Percentiles rank a stretch among this genome's conserved stretches.
phyloP scores from a whole-genome alignment of 2,329 filamentous ascomycete species.

The Geosmithia putterillii region DNA sequence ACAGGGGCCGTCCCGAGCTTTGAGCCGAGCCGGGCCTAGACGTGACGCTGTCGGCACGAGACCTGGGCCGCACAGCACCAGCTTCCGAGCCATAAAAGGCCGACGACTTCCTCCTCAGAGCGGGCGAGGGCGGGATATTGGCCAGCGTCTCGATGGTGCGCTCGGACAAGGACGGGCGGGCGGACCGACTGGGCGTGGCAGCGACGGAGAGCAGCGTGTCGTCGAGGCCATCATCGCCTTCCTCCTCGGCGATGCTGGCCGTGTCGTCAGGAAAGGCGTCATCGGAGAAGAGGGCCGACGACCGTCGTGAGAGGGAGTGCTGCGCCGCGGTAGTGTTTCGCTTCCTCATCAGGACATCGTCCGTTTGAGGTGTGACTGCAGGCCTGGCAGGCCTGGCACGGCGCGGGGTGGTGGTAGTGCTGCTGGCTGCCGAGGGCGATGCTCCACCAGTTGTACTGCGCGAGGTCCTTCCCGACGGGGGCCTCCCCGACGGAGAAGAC shows the following conservation, averaged over 20 bases:
- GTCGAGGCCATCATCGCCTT: slow-evolving; percentile 3
- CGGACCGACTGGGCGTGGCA: slow-evolving; percentile 13
- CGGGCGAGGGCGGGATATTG: slow-evolving; percentile 66
- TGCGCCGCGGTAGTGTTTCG: background rate
- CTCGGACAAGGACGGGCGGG: slow-evolving; percentile 59
- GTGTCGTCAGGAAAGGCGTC: background rate
- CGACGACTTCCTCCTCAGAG: slow-evolving; percentile 47
- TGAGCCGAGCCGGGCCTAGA: slow-evolving; percentile 46
- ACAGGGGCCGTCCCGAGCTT: no score
- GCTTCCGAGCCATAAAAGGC: slow-evolving; percentile 56
- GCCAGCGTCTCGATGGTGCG: slow-evolving; percentile 78
- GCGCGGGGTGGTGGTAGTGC: background rate
- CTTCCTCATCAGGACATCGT: background rate
- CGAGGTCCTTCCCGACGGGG: no score
- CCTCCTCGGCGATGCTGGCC: background rate
- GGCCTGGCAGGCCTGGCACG: background rate
- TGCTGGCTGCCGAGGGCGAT: no score
- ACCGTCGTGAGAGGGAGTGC: background rate
- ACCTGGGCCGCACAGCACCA: slow-evolving; percentile 28
- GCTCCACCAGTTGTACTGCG: no score
- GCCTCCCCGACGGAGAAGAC: no score
- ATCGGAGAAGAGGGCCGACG: background rate
- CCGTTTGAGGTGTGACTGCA: background rate
- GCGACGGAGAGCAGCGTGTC: slow-evolving; percentile 9
- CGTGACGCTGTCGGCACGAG: slow-evolving; percentile 28